Conservation (phyloP, 202 grass and related monocot species). For the Schoenoplectus triqueter region DNA sequence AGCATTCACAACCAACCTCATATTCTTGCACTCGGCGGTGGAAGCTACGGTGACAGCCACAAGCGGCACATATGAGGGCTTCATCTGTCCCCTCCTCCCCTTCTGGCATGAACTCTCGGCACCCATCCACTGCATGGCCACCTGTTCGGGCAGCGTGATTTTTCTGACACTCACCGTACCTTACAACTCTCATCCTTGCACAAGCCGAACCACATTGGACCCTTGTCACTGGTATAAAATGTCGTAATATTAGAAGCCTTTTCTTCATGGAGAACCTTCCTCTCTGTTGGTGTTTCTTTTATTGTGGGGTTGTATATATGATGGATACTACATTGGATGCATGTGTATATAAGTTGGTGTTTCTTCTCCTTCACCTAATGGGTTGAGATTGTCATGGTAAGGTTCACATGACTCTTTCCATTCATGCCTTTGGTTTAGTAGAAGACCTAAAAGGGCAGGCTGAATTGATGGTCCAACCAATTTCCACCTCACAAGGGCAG, state of each 20-base stretch:
- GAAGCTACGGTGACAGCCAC: constrained; percentile 76
- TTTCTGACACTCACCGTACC: constrained; percentile 63
- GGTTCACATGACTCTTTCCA: constrained; percentile 60
- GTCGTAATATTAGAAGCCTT: constrained; percentile 65
- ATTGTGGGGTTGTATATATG: constrained; percentile 27
- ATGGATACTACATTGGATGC: constrained; percentile 42
- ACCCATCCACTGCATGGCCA: constrained; percentile 71
- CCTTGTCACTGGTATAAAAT: constrained; percentile 53
- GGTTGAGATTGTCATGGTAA: constrained; percentile 40
- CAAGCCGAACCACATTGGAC: constrained; percentile 52
- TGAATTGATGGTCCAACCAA: constrained; percentile 82
- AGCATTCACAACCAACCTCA: constrained; percentile 60
- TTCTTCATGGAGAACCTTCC: constrained; percentile 52
- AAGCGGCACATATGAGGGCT: constrained; percentile 58
- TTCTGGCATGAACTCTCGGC: constrained; percentile 68
- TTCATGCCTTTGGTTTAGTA: constrained; percentile 60
- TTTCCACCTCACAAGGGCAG: constrained; percentile 65
- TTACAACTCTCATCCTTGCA: constrained; percentile 48
- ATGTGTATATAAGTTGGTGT: constrained; percentile 66
- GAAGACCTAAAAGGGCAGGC: constrained; percentile 69
- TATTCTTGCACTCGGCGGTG: constrained; percentile 71
- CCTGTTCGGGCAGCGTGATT: constrained; percentile 71
- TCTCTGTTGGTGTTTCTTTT: constrained; percentile 8
- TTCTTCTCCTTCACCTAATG: constrained; percentile 44
- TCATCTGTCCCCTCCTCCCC: constrained; percentile 56